Base-by-base conservation (phyloP, 768 basidiomycete species). In the Trametes punicea region DNA sequence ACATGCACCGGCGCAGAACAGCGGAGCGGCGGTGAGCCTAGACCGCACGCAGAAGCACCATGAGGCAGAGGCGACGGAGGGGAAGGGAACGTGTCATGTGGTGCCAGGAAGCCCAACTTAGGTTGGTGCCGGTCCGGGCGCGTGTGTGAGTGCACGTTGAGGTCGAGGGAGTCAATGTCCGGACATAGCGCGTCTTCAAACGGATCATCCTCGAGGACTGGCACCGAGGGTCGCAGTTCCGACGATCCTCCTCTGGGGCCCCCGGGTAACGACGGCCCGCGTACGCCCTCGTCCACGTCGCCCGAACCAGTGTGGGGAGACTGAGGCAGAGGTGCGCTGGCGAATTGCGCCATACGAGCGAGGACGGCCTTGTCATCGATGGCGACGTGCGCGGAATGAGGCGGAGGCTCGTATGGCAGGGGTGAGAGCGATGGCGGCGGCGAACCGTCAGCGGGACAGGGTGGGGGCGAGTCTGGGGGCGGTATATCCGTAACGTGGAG, bases 281-380 rank as follows among this genome's bases (percentile, higher is more conserved):
- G 16, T 27, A 18, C 18, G 18, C 4, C 2, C 13, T 2, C 18
- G 42, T 25, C 23, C 21, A 21, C 6, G 25, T 44, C 42, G 15
- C 8, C 46, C 9, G 29, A 13, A 33, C 15, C 34, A 36, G n/a
- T n/a, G n/a, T 36, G 8, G 4, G 46, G 11, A 18, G 46, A 13
- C 15, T 25, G 36, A 15, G 54, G 40, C 11, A 56, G 65, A n/a
- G 68, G 68, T 6, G 63, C 55, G 55, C 66, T 67, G 11, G 64
- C 68, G 39, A 70, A 31, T 6, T 61, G 56, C 4, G 65, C 67
- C 63, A 72, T 63, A 20, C 60, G 68, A n/a, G 70, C 68, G 4
- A 74, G 64, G 15, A 70, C 25, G 3, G 62, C 61, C 60, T 74
- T 74, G 57, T 74, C 72, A 52, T 74, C 72, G 2, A 71, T 72